Percentiles rank a stretch among this genome's conserved stretches.
These are phyloP conservation scores for Entomortierella lignicola DNA, from an alignment of 192 early-diverging fungal species.

Conservation along the genomic window DNA sequence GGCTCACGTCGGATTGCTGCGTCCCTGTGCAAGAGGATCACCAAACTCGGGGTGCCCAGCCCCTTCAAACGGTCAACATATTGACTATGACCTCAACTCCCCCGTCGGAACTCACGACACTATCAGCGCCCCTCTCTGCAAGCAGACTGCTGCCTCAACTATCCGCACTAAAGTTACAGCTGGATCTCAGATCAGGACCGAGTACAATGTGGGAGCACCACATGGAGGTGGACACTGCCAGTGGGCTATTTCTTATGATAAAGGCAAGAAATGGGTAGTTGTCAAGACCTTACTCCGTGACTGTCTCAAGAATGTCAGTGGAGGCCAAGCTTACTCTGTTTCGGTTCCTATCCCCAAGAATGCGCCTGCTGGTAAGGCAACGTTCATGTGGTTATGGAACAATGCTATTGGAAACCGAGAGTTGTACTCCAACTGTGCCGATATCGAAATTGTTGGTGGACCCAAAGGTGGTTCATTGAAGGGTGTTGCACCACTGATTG, in stretches of 20 bases:
- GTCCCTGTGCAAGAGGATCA: constrained; percentile 60
- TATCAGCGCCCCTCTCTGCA: constrained; percentile 56
- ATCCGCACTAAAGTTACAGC: constrained; percentile 54
- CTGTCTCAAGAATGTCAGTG: constrained; percentile 50
- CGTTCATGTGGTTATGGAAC: constrained; percentile 72
- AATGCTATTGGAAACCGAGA: constrained; percentile 79
- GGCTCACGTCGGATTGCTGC: constrained; percentile 26
- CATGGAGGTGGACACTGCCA: constrained; percentile 81
- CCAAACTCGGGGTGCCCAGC: constrained; percentile 53
- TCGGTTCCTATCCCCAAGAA: constrained; percentile 50
- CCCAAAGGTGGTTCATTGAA: constrained; percentile 45
- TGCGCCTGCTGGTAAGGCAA: constrained; percentile 42
- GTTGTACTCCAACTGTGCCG: constrained; percentile 80
- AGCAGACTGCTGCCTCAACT: constrained; percentile 51
- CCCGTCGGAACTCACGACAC: constrained; percentile 47
- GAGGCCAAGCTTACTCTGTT: constrained; percentile 14
- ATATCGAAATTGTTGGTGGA: constrained; percentile 67
- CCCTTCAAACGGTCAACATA: constrained; percentile 42
- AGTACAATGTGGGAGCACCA: constrained; percentile 60
- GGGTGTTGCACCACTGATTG: constrained; percentile 53
- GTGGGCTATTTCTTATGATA: constrained; percentile 72
- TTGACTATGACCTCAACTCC: constrained; percentile 59
- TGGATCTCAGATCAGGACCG: constrained; percentile 59
- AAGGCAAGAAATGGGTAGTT: constrained; percentile 71
- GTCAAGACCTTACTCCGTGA: constrained; percentile 62